A percentile compares a stretch with the other conserved stretches of the same genome.
These are phyloP conservation scores for Streptanthus diversifolius DNA, from an alignment of 345 rosid species.

Conservation along the genomic window DNA sequence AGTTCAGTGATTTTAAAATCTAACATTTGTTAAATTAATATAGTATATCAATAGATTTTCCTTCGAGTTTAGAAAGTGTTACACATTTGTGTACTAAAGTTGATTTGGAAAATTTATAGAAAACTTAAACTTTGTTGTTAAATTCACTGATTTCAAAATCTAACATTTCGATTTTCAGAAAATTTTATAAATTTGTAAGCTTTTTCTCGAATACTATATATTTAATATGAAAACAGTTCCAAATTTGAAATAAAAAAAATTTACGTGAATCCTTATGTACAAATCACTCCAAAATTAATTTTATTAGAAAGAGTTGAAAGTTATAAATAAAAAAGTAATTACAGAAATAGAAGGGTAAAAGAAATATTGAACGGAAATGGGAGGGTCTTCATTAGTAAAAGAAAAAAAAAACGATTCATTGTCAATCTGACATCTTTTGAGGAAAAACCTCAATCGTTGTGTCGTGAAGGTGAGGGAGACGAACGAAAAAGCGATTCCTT, in stretches of 20 bases:
- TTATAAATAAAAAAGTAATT: not conserved
- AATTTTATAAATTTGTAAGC: no score
- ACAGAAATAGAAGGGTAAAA: not conserved
- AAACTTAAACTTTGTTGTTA: not conserved
- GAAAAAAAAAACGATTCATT: not conserved
- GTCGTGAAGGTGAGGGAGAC: conserved; percentile 14
- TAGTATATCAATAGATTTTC: no score
- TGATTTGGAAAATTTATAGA: not conserved
- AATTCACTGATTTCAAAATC: not conserved
- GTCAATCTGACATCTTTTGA: not conserved
- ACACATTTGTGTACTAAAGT: no score
- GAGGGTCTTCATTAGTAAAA: not conserved
- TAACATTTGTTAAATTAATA: no score
- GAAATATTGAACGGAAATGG: not conserved
- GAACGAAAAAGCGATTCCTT: conserved; percentile 8
- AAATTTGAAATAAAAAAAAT: no score
- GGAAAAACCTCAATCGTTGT: conserved; percentile 24
- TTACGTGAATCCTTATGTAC: no score
- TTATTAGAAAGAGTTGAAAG: not conserved
- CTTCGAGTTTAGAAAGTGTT: no score
- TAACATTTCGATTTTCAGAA: no score
- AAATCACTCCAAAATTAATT: no score
- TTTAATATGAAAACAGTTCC: no score
- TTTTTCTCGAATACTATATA: no score
- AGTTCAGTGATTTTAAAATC: no score